Evolutionary conservation across 2,329 filamentous ascomycete genomes (phyloP).

Genomic region (Aspergillus ustus): DNA sequence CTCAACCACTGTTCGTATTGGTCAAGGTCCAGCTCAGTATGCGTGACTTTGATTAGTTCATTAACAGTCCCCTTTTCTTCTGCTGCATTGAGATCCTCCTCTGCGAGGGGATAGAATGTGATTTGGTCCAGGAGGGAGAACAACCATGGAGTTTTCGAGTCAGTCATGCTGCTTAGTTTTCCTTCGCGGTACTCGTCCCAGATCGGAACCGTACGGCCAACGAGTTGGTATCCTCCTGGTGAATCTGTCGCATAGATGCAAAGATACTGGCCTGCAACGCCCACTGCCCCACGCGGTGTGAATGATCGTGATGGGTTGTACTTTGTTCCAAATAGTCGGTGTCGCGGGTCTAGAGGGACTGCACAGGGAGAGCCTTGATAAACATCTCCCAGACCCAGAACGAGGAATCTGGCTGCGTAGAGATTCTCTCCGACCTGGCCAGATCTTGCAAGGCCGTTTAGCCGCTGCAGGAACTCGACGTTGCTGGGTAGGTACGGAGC

Average conservation of each 20-base stretch:
- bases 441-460: conserved; percentile 5
- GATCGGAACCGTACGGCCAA: conserved; percentile 8
- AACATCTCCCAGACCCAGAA: conserved; percentile 7
- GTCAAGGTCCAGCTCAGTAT: conserved; percentile 12
- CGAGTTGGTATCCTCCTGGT: conserved; percentile 13
- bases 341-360: conserved; percentile 12
- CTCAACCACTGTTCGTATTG: conserved; percentile 7
- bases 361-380: conserved; percentile 4
- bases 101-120: conserved; percentile 12
- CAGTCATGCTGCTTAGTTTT: neutral
- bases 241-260: conserved; percentile 6
- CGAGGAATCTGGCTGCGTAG: conserved; percentile 1
- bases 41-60: conserved; percentile 10
- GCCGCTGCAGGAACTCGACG: conserved; percentile 7
- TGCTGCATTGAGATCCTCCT: neutral
- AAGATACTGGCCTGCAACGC: conserved; percentile 5
- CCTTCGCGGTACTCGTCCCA: neutral
- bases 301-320: conserved; percentile 12
- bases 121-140: conserved; percentile 11
- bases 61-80: conserved; percentile 10
- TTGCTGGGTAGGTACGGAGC: conserved; percentile 17
- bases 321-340: conserved; percentile 6
- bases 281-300: conserved; percentile 12
- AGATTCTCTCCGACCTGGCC: neutral
- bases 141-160: conserved; percentile 8